Evolutionary conservation across 805 yeast species (phyloP), one percentile per base, ranked within the genome.

Genomic region (Zygoascus flipseniorum): DNA sequence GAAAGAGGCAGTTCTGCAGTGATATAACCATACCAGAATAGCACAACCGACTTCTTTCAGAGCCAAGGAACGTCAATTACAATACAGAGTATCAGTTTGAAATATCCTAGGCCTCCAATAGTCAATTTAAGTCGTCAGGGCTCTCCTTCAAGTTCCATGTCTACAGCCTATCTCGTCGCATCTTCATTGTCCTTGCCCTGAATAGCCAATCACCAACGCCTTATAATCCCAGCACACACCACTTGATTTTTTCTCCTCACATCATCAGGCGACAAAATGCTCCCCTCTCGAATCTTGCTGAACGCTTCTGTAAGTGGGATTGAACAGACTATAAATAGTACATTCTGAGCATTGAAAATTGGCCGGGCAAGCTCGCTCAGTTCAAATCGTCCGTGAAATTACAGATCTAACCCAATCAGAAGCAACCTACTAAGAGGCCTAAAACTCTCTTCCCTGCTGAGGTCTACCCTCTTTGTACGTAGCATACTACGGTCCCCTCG

Each of bases 381-480:
- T 10, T 35, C 5, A 13, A 11, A n/a, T 5, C 16, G 35, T 31
- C 39, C 8, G 39, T 35, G 5, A n/a, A 3, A n/a, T 13, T 5
- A 35, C 16, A 13, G 39, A 11, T 11, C 39, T 35, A 35, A 35
- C 39, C 8, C 39, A 3, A 13, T n/a, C 16, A 35, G 39, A 35
- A 35, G 39, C 39, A 35, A 35, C 39, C 39, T n/a, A 35, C 4
- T 5, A 35, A 35, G 16, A 35, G 8, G n/a, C n/a, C n/a, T n/a
- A n/a, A n/a, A n/a, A n/a, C n/a, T n/a, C 39, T 35, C 39, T 35
- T 35, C 39, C 68, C 68, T 26, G 67, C 60, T 44, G 68, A 65
- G 48, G 57, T 60, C 43, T 64, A 62, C 53, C 68, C 68, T 49
- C 56, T 64, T 48, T 58, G 66, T 62, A 35, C 16, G 39, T 35